Base-by-base conservation (phyloP, 1,284 basidiomycete genomes). In the Coniferiporia weirii region DNA sequence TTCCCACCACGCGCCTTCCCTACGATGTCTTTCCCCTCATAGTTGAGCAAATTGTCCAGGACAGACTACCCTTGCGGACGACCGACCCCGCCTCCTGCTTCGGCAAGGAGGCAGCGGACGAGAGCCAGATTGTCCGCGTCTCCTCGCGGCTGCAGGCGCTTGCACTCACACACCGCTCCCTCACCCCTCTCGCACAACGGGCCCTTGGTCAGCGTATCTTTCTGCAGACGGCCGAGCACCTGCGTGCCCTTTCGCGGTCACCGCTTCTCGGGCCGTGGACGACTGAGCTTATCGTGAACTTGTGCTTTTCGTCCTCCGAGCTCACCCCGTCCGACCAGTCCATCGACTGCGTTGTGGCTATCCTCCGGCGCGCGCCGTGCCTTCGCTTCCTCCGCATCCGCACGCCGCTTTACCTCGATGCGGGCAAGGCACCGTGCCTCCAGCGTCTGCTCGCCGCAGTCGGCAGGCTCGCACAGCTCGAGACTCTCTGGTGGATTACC, bases 241-340 rank as follows among this genome's bases (percentile, higher is more conserved):
- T 55, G 9, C 44, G 43, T n/a, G 54, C 54, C 3, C 19, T 55
- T 15, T 15, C 8, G 13, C 54, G 54, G 5, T 55, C 54, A 34
- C 54, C 54, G 17, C 54, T 55, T 32, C 54, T 55, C 46, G 54
- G 54, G 8, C 54, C 54, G 22, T 55, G 54, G 54, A 55, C 54
- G 34, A 47, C 27, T 10, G 54, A 55, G 27, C 54, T 55, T 19
- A 34, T 55, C 8, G 17, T 55, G 10, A 55, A 55, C 19, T 10
- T 47, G 3, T 20, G 47, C 44, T 55, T 55, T 19, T 12, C 54
- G 10, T 27, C 20, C 9, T 32, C 50, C 35, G 32, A 12, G 10
- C n/a, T 32, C n/a, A 17, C 17, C 50, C 7, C 50, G 19, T 32
- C 50, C 17, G 50, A 52, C 13, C 22, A 52, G 12, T 32, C 15